Evolutionary conservation across 2,329 filamentous ascomycete species (phyloP).

Genomic region (Mycosphaerelloides madeirae): DNA sequence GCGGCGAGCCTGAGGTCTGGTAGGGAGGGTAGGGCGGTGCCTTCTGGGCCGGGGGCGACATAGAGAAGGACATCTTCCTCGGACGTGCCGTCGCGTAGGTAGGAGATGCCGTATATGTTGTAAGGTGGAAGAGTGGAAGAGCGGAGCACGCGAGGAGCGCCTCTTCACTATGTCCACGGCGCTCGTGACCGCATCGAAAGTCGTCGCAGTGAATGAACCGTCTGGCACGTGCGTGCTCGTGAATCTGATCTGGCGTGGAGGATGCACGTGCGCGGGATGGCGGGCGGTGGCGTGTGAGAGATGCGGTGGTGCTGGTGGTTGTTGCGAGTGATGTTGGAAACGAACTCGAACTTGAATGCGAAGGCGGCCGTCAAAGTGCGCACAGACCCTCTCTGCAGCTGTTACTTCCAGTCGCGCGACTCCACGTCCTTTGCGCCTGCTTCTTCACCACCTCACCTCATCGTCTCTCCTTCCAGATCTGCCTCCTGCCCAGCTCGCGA

Average conservation of each 20-base stretch:
- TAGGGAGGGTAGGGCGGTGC: slow-evolving; percentile 40
- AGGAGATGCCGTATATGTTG: background rate
- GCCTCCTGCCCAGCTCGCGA: background rate
- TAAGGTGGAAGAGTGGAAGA: background rate
- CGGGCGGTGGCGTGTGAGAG: background rate
- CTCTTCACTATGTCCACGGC: slow-evolving; percentile 16
- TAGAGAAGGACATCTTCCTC: slow-evolving; percentile 25
- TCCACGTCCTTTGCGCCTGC: background rate
- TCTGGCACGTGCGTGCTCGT: too few relatives aligned
- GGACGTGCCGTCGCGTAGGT: slow-evolving; percentile 5
- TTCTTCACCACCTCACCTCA: too few relatives aligned
- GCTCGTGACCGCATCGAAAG: slow-evolving; percentile 14
- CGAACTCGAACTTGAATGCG: too few relatives aligned
- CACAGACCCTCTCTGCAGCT: too few relatives aligned
- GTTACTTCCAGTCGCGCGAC: background rate
- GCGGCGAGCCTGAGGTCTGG: slow-evolving; percentile 42
- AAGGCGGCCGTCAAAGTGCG: too few relatives aligned
- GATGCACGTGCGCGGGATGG: background rate
- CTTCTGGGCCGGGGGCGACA: slow-evolving; percentile 30
- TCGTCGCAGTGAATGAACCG: slow-evolving; percentile 3
- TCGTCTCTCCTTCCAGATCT: background rate
- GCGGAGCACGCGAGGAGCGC: slow-evolving; percentile 13
- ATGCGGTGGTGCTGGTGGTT: too few relatives aligned
- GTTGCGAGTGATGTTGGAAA: slow-evolving; percentile 2
- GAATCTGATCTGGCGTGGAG: too few relatives aligned